Base-by-base conservation (phyloP, 225 moss, liverwort and hornwort genomes). In the Neckera pumila region DNA sequence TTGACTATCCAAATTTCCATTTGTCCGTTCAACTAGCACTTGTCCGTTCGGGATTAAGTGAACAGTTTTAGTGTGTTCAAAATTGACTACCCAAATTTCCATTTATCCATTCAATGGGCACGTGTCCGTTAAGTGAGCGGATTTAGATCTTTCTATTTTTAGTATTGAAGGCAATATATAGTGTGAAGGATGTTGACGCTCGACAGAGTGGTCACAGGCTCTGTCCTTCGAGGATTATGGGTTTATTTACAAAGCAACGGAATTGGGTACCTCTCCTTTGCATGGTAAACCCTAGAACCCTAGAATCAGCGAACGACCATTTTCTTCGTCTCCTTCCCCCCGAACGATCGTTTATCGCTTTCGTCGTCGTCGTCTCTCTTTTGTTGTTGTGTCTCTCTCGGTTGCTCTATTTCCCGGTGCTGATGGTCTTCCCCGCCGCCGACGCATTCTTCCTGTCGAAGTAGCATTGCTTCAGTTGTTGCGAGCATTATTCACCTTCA, bases 241-340 rank as follows among this genome's bases (percentile, higher is more conserved):
- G n/a, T n/a, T n/a, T n/a, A n/a, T n/a, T n/a, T n/a, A 4, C 53
- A 9, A 36, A 36, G 77, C 54, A n/a, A n/a, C 78, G 56, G 56
- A 78, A 54, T 54, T 54, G 76, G 53, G 76, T 53, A 36, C 34
- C 76, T 53, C 34, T 49, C 11, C 19, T 20, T 49, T 7, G 30
- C 74, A 54, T 77, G 38, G 31, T 34, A 85, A 89, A 65, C 81
- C 89, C 89, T 89, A 89, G 42, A 89, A 57, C 73, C 85, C 89
- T 74, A 80, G 34, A 80, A 64, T 21, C 73, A 36, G 73, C 54
- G n/a, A 57, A 89, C 85, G 74, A 54, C 25, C 17, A 22, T n/a
- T 66, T 75, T 34, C 84, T 80, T 85, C 81, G 74, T 84, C 82
- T 45, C 63, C 31, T 23, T 57, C 25, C 30, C 43, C 82, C 76